Evolutionary conservation across 108 stramenopile species (phyloP).

Genomic region (Cyclotella atomus): DNA sequence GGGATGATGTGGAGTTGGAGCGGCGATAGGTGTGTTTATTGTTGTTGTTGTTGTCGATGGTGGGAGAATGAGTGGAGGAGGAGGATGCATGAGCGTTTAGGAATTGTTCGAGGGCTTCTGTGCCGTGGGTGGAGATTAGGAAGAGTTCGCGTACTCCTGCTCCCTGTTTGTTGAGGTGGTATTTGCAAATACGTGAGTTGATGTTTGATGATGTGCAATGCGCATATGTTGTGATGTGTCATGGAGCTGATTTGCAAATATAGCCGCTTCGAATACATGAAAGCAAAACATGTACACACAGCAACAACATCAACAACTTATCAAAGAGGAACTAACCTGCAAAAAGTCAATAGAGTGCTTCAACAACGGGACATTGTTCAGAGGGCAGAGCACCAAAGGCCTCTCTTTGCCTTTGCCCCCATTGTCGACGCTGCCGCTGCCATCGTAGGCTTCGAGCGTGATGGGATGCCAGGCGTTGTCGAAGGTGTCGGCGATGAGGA

Average conservation of each 20-base stretch:
- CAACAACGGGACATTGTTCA: constrained; percentile 93
- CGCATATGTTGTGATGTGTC: no score
- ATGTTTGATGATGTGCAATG: no score
- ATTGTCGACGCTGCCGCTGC: background rate
- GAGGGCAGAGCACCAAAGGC: constrained; percentile 79
- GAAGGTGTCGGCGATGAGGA: constrained; percentile 90
- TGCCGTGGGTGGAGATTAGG: constrained; percentile 50
- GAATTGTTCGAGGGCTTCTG: constrained; percentile 9
- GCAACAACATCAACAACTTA: background rate
- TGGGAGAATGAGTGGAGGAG: no score
- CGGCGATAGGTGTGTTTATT: background rate
- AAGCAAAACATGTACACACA: background rate
- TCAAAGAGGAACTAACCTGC: constrained; percentile 37
- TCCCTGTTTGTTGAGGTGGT: constrained; percentile 2
- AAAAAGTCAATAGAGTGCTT: constrained; percentile 96
- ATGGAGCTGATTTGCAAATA: no score
- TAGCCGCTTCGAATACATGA: no score
- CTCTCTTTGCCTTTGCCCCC: constrained; percentile 15
- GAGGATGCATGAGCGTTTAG: background rate
- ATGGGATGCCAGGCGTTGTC: constrained; percentile 83
- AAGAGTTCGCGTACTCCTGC: constrained; percentile 86
- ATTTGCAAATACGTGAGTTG: constrained; percentile 1
- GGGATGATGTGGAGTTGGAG: background rate
- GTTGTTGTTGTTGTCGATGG: background rate
- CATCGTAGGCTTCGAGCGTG: constrained; percentile 50